Conservation (phyloP, 2,329 filamentous ascomycete species). For the Exophiala lecanii-corni region DNA sequence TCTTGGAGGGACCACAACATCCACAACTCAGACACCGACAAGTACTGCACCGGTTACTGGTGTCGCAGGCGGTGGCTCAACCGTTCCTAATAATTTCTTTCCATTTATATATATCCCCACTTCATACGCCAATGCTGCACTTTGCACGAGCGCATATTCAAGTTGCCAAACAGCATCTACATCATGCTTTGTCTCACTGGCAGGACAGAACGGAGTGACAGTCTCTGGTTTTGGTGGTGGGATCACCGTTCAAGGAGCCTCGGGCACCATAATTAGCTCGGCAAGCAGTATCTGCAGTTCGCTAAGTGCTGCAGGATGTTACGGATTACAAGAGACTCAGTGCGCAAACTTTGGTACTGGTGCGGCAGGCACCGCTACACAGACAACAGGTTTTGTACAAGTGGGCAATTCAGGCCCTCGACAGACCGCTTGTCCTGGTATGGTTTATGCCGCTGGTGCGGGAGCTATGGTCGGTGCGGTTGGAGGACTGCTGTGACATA, state of each 20-base stretch:
- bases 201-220: constrained; percentile 49
- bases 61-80: constrained; percentile 21
- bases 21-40: constrained; percentile 23
- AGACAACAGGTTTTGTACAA: constrained; percentile 27
- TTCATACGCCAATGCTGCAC: constrained; percentile 46
- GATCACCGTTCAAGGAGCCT: constrained; percentile 44
- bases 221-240: constrained; percentile 42
- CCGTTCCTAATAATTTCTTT: constrained; percentile 42
- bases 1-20: constrained; percentile 25
- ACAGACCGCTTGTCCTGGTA: constrained; percentile 31
- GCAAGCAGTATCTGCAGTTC: constrained; percentile 44
- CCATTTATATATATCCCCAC: constrained; percentile 53
- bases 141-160: constrained; percentile 52
- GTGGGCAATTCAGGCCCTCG: constrained; percentile 19
- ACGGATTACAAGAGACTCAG: constrained; percentile 44
- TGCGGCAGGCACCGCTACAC: constrained; percentile 20
- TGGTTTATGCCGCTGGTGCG: constrained; percentile 39
- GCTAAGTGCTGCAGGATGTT: constrained; percentile 45
- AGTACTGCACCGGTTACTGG: constrained; percentile 40
- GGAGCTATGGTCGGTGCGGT: constrained; percentile 43
- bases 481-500: constrained; percentile 12
- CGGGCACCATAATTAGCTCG: constrained; percentile 38
- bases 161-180: constrained; percentile 47
- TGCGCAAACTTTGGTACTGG: constrained; percentile 38
- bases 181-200: constrained; percentile 42